Percentiles rank a stretch among this genome's conserved stretches.
These are phyloP conservation scores for Dictyostelium firmibasis DNA, from an alignment of 78 protist genomes.

Conservation along the genomic window DNA sequence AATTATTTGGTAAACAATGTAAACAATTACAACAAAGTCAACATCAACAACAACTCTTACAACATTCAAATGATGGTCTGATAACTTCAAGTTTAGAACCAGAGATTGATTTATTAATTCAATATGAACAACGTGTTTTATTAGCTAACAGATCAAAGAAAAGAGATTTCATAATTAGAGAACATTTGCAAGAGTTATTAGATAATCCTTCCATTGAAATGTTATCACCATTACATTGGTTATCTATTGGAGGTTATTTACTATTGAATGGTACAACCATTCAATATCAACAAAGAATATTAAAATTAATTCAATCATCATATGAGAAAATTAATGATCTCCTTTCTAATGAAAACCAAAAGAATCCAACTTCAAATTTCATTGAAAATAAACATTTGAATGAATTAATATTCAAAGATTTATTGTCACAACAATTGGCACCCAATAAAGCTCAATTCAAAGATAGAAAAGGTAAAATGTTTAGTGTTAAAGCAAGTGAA, in stretches of 20 bases:
- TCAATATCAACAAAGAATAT: background rate
- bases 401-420: background rate
- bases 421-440: background rate
- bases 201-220: background rate
- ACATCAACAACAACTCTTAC: background rate
- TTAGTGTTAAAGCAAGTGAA: slow-evolving; percentile 79
- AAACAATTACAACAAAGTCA: no score
- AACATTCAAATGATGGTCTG: background rate
- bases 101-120: slow-evolving; percentile 47
- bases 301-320: slow-evolving; percentile 13
- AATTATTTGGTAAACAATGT: background rate
- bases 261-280: slow-evolving; percentile 34
- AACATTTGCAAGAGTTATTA: slow-evolving; percentile 8
- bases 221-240: slow-evolving; percentile 31
- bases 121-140: slow-evolving; percentile 73
- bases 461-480: slow-evolving; percentile 79
- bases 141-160: slow-evolving; percentile 40
- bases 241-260: slow-evolving; percentile 70
- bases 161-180: slow-evolving; percentile 49
- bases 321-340: background rate
- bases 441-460: slow-evolving; percentile 10
- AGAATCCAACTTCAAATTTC: background rate
- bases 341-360: background rate
- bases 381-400: background rate
- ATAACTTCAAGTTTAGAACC: background rate